Evolutionary conservation across 2,329 filamentous ascomycete genomes (phyloP).

Genomic region (Colletotrichum eremochloae): DNA sequence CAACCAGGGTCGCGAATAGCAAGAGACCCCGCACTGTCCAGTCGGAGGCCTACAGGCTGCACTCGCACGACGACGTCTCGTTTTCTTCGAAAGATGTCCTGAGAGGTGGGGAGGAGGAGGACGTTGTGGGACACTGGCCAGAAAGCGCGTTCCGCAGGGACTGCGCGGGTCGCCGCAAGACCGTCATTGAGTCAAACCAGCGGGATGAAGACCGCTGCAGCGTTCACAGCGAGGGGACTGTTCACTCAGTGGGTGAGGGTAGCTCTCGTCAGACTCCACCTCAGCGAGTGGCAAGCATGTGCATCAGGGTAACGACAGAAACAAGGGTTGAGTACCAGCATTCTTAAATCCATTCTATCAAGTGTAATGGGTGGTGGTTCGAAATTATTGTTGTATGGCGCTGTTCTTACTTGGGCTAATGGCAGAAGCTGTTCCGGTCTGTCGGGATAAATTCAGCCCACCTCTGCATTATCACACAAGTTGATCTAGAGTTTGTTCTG

Average conservation of each 20-base stretch:
- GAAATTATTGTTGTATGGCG: not conserved
- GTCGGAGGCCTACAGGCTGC: slow-evolving; percentile 40
- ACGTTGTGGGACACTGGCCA: slow-evolving; percentile 40
- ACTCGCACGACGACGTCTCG: slow-evolving; percentile 26
- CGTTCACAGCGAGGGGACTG: not conserved
- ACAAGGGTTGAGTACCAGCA: slow-evolving; percentile 31
- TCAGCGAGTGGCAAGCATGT: slow-evolving; percentile 9
- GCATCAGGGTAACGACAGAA: slow-evolving; percentile 35
- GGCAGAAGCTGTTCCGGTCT: not conserved
- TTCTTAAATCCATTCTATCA: not conserved
- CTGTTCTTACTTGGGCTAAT: not conserved
- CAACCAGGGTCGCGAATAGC: slow-evolving; percentile 34
- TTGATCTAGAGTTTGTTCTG: not conserved
- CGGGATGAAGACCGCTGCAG: not conserved
- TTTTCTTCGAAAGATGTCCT: slow-evolving; percentile 20
- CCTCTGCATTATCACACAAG: not conserved
- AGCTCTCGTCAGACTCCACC: not conserved
- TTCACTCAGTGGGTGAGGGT: not conserved
- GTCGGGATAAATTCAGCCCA: not conserved
- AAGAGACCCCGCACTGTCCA: slow-evolving; percentile 39
- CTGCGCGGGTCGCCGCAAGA: not conserved
- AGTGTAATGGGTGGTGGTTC: not conserved
- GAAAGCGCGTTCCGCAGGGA: slow-evolving; percentile 22
- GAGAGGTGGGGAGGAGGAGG: slow-evolving; percentile 5
- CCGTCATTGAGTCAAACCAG: slow-evolving; percentile 14